These are phyloP conservation scores for Naematelia encephala DNA, from an alignment of 768 basidiomycete genomes.

Conservation along the genomic window DNA sequence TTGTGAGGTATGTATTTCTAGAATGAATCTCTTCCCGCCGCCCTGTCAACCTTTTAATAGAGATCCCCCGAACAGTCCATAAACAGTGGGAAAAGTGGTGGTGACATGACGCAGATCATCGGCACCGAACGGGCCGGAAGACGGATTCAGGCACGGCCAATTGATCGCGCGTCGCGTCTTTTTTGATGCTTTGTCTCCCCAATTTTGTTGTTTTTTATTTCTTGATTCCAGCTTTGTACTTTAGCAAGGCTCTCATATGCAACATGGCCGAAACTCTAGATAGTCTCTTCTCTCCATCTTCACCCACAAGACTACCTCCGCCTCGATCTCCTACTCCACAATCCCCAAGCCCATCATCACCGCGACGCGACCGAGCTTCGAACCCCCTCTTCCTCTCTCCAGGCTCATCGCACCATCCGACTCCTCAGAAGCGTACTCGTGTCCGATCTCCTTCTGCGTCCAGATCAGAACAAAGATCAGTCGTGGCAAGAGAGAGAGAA, in stretches of 20 bases:
- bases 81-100: too few relatives aligned
- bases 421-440: background rate
- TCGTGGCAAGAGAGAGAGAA: background rate
- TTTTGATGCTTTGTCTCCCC: background rate
- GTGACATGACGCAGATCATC: background rate
- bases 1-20: too few relatives aligned
- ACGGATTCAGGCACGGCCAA: too few relatives aligned
- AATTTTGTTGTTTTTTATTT: background rate
- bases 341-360: constrained; percentile 1
- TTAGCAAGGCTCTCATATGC: background rate
- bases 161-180: background rate
- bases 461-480: too few relatives aligned
- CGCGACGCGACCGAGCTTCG: background rate
- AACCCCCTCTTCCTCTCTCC: constrained; percentile 7
- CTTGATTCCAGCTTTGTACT: background rate
- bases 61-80: too few relatives aligned
- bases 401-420: background rate
- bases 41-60: too few relatives aligned
- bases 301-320: background rate
- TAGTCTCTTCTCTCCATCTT: background rate
- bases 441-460: background rate
- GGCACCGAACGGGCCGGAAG: background rate
- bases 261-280: background rate
- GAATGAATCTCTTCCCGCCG: too few relatives aligned
- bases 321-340: background rate